A percentile compares a stretch with the other conserved stretches of the same genome.
Conservation (phyloP, 306 rosid species). For the Lathyrus oleraceus region DNA sequence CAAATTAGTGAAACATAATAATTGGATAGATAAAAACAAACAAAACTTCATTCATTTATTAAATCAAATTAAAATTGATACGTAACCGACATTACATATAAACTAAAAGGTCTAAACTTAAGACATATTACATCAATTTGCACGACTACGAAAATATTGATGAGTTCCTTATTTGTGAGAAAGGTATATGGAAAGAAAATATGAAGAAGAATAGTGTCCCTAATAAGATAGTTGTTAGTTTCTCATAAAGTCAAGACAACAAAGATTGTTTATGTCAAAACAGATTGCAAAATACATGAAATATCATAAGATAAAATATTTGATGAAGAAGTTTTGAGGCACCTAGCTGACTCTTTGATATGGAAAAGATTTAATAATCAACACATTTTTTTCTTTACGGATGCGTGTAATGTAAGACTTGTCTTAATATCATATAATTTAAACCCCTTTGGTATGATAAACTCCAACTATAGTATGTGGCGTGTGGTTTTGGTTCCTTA, state of each 20-base stretch:
- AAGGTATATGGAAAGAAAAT: background rate
- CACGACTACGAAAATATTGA: background rate
- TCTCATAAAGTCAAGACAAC: background rate
- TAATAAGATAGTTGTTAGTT: background rate
- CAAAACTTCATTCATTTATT: too few relatives aligned
- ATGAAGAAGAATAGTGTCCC: background rate
- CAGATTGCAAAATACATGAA: background rate
- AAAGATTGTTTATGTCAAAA: background rate
- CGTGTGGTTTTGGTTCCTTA: background rate
- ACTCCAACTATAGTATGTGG: background rate
- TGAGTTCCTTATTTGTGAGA: background rate
- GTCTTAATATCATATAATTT: background rate
- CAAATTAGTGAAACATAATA: too few relatives aligned
- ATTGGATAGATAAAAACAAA: too few relatives aligned
- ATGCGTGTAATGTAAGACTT: background rate
- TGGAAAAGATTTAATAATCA: background rate
- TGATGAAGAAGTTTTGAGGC: background rate
- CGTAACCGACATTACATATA: too few relatives aligned
- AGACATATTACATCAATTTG: too few relatives aligned
- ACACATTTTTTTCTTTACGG: background rate
- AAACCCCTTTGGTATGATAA: background rate
- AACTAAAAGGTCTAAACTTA: too few relatives aligned
- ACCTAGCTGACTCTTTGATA: background rate
- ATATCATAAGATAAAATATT: background rate
- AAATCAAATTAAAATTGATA: too few relatives aligned